A percentile compares a stretch with the other conserved stretches of the same genome.
These are phyloP conservation scores for Hypoxylon sp. DNA, from an alignment of 2,329 filamentous ascomycete genomes.

Conservation along the genomic window DNA sequence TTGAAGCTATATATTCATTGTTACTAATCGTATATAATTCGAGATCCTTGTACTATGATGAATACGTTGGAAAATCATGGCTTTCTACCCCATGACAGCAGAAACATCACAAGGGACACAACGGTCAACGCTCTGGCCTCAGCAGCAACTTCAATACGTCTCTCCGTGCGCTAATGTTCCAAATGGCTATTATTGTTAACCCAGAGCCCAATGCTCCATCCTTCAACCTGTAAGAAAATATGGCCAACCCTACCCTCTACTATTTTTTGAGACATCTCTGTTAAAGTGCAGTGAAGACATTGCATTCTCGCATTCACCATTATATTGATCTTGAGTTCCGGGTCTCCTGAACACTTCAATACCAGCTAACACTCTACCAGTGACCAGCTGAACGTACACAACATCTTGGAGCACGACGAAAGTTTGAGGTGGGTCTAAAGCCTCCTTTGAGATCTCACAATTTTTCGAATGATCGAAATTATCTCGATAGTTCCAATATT, in stretches of 20 bases:
- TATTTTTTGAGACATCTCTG: background rate
- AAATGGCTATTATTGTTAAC: conserved; percentile 59
- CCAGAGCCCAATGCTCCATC: conserved; percentile 60
- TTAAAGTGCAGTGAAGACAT: background rate
- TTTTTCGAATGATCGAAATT: background rate
- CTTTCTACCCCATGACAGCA: conserved; percentile 62
- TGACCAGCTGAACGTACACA: conserved; percentile 61
- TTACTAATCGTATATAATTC: conserved; percentile 47
- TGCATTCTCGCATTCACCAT: conserved; percentile 19
- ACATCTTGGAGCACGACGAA: conserved; percentile 64
- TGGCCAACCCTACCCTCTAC: background rate
- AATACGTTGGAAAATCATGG: conserved; percentile 67
- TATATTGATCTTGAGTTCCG: background rate
- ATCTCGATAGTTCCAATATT: background rate
- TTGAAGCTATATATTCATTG: background rate
- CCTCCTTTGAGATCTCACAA: background rate
- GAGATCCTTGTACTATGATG: conserved; percentile 64
- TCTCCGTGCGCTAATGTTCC: conserved; percentile 58
- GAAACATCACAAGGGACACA: conserved; percentile 56
- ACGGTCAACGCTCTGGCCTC: conserved; percentile 56
- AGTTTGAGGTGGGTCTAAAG: conserved; percentile 56
- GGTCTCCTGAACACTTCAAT: background rate
- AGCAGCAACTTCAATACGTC: conserved; percentile 60
- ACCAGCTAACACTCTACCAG: conserved; percentile 7
- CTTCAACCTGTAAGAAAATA: conserved; percentile 53